Conservation (phyloP, 2,329 filamentous ascomycete species). For the Rachicladosporium sp. region DNA sequence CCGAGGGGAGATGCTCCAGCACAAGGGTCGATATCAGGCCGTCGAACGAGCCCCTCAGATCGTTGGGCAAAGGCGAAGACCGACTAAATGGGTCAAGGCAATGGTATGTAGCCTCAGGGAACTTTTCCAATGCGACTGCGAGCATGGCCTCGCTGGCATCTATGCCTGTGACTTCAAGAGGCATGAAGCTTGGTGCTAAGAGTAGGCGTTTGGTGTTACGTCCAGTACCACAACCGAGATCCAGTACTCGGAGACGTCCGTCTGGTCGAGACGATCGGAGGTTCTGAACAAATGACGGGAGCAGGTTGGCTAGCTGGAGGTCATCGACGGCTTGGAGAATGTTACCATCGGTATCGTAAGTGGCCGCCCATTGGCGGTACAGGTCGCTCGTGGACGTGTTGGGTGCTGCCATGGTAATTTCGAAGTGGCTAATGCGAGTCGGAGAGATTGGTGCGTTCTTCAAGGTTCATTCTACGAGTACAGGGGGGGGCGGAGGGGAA, state of each 20-base stretch:
- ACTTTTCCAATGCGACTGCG: slow-evolving; percentile 22
- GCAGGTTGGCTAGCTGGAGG: slow-evolving; percentile 38
- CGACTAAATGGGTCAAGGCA: background rate
- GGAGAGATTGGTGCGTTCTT: too few species aligned
- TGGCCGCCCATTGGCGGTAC: slow-evolving; percentile 39
- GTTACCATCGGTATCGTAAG: slow-evolving; percentile 56
- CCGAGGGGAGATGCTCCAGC: slow-evolving; percentile 48
- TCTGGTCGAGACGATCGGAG: slow-evolving; percentile 4
- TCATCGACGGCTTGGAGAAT: slow-evolving; percentile 54
- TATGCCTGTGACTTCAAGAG: background rate
- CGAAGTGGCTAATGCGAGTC: too few species aligned
- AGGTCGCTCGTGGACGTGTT: slow-evolving; percentile 28
- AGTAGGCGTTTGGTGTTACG: slow-evolving; percentile 36
- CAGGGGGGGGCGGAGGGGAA: too few species aligned
- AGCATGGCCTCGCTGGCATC: slow-evolving; percentile 25
- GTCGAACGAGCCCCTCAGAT: slow-evolving; percentile 2
- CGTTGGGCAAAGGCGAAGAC: background rate
- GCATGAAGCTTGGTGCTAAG: slow-evolving; percentile 25
- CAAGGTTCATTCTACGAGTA: too few species aligned
- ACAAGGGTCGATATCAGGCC: slow-evolving; percentile 49
- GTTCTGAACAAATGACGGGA: slow-evolving; percentile 26
- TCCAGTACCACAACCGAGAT: slow-evolving; percentile 54
- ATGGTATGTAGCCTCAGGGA: slow-evolving; percentile 1
- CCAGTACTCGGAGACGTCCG: slow-evolving; percentile 34
- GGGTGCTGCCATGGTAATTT: too few species aligned